Base-by-base conservation (phyloP, 2,329 filamentous ascomycete species). In the Trichothecium roseum region DNA sequence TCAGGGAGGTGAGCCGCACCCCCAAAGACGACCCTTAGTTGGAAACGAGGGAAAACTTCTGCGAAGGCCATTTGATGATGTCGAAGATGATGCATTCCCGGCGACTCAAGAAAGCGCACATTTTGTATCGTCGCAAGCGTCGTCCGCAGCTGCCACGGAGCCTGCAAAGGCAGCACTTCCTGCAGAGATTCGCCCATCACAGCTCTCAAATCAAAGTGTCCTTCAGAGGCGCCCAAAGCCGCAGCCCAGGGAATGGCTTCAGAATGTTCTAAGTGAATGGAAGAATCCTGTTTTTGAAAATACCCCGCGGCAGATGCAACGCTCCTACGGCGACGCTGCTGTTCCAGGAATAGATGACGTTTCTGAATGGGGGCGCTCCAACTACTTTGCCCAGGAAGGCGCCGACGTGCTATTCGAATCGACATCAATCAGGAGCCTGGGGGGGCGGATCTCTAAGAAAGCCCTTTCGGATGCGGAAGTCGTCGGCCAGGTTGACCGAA, bases 401-500 rank as follows among this genome's bases (percentile, higher is more conserved):
- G 42, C 37, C 8, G 36, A 40, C 10, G 37, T 57, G 18, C 35
- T 53, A 13, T 53, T 57, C 27, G 53, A 60, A 18, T 50, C 32
- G 32, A 47, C 30, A 6, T 55, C 42, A 8, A 47, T 48, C 39
- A n/a, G n/a, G n/a, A 49, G 26, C 7, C 37, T 62, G 4, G 45
- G 56, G 20, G 60, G 65, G 0, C 62, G 63, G 9, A 55, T 95
- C 2, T 83, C 78, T 1, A 84, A 78, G 43, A 49, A 62, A 4
- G 69, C 68, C 1, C 60, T 95, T 8, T 52, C 55, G 2, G 51
- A 58, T 7, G 83, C 84, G 0, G 59, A 72, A 33, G 64, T 94
- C 1, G 70, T 98, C 29, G 69, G 78, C 0, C 91, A 98, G 50
- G 81, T 98, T 2, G 89, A 96, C 53, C 68, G 64, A 12, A 98